These are phyloP conservation scores for Athelia psychrophila DNA, from an alignment of 1,284 basidiomycete genomes.

Conservation along the genomic window DNA sequence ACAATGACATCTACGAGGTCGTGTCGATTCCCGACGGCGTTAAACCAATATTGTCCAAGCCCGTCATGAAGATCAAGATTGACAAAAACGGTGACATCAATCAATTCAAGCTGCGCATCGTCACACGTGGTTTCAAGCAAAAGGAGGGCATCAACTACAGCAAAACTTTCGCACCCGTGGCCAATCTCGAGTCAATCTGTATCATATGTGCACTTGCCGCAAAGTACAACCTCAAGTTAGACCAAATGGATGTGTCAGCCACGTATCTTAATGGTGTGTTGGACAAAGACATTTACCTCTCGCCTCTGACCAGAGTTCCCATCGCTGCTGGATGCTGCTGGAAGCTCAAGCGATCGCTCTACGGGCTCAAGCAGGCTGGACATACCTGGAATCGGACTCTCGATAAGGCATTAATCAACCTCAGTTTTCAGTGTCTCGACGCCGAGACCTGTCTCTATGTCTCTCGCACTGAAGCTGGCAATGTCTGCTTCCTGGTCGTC, in stretches of 20 bases:
- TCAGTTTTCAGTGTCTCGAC: slow-evolving; percentile 17
- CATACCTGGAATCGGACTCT: slow-evolving; percentile 24
- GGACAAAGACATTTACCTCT: slow-evolving; percentile 31
- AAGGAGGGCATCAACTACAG: slow-evolving; percentile 18
- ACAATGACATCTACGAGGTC: slow-evolving; percentile 15
- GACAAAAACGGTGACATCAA: slow-evolving; percentile 11
- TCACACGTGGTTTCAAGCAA: neutral
- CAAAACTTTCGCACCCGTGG: slow-evolving; percentile 37
- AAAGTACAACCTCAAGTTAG: slow-evolving; percentile 22
- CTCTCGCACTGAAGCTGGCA: slow-evolving; percentile 5
- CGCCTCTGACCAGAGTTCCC: slow-evolving; percentile 24
- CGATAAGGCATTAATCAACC: slow-evolving; percentile 9
- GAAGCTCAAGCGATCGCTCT: slow-evolving; percentile 16
- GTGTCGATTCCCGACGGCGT: slow-evolving; percentile 12
- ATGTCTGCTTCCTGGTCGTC: slow-evolving; percentile 16
- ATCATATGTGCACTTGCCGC: slow-evolving; percentile 28
- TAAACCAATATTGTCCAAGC: slow-evolving; percentile 5
- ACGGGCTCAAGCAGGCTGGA: slow-evolving; percentile 29
- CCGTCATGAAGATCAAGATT: slow-evolving; percentile 2
- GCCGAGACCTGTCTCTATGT: slow-evolving; percentile 20
- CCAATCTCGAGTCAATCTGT: slow-evolving; percentile 26
- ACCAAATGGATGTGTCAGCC: slow-evolving; percentile 31
- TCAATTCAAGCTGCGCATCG: slow-evolving; percentile 2
- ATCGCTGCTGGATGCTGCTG: slow-evolving; percentile 18
- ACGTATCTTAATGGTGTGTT: slow-evolving; percentile 27